phyloP scores from a whole-genome alignment of 495 filamentous ascomycete genomes.

The Penicillium soppii region DNA sequence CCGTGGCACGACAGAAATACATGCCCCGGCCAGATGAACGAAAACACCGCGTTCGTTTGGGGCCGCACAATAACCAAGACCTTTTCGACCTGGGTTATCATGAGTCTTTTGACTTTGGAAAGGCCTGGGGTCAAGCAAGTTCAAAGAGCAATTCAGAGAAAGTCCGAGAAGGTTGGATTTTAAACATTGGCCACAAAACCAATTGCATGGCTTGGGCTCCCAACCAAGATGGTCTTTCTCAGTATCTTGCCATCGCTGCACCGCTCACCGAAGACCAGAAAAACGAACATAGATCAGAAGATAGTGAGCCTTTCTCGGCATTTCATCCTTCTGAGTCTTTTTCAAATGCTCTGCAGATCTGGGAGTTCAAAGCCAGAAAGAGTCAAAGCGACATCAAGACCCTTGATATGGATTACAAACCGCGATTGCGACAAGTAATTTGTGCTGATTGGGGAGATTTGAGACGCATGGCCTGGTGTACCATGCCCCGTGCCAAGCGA shows the following conservation, averaged over 20 bases:
- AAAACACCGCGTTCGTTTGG: conserved; percentile 51
- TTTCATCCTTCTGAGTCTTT: conserved; percentile 47
- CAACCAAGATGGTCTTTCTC: conserved; percentile 47
- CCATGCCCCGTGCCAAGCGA: conserved; percentile 40
- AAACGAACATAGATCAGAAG: conserved; percentile 8
- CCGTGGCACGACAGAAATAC: conserved; percentile 32
- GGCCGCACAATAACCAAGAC: conserved; percentile 45
- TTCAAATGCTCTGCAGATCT: conserved; percentile 57
- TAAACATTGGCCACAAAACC: conserved; percentile 53
- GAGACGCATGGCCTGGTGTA: conserved; percentile 63
- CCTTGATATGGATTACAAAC: conserved; percentile 40
- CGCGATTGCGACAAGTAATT: conserved; percentile 48
- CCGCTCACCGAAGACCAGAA: conserved; percentile 40
- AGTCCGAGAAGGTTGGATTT: conserved; percentile 54
- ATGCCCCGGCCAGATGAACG: conserved; percentile 32
- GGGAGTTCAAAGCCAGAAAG: conserved; percentile 50
- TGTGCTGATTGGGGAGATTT: conserved; percentile 65
- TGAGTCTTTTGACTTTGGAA: conserved; percentile 40
- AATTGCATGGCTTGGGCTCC: conserved; percentile 58
- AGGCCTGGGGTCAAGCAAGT: conserved; percentile 39
- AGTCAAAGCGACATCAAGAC: conserved; percentile 23
- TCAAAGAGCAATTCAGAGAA: conserved; percentile 12
- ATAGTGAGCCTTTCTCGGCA: conserved; percentile 31
- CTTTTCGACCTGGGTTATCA: conserved; percentile 39
- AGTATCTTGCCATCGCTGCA: conserved; percentile 56